Evolutionary conservation across 1,284 basidiomycete species (phyloP), one percentile per base, ranked within the genome.

Genomic region (Singerocomus rubriflavus): DNA sequence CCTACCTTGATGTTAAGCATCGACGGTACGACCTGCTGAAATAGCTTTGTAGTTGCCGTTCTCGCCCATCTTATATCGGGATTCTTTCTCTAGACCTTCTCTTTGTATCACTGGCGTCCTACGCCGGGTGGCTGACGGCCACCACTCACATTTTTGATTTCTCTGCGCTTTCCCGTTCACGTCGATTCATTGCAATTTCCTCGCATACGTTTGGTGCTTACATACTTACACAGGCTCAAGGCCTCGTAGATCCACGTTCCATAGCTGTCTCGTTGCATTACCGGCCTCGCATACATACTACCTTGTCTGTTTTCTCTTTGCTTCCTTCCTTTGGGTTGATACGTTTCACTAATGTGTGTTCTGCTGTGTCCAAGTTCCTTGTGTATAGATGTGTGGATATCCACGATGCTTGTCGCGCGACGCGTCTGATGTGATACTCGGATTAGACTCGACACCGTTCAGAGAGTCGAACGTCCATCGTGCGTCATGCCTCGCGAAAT

Each of bases 401-500:
- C 21, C 21, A 21, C 21, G 8, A n/a, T 11, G 12, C 9, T 36
- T 48, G 14, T 46, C 49, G 43, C 46, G 48, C 39, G 50, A 46
- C 55, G 50, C 49, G 36, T 47, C 40, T 51, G 50, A 37, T 48
- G 44, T 34, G 47, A 45, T 12, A 16, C 14, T 43, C 42, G 34
- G 32, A 44, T 37, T 34, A 35, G 38, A 37, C 48, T 38, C 50
- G 26, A 52, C 45, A 35, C 36, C 39, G 40, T n/a, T 36, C n/a
- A 35, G 31, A 21, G 14, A 25, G 16, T n/a, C 21, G 12, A 33
- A 40, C 39, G 21, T 46, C 46, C n/a, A 27, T 55, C 41, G 46
- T 47, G 34, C 48, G 61, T 34, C 46, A 91, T 92, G 90, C 89
- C 90, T 66, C 85, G 89, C 60, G 89, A 92, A 73, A 90, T 92